Evolutionary conservation across 768 basidiomycete species (phyloP).

Genomic region (Leccinum variicolor): DNA sequence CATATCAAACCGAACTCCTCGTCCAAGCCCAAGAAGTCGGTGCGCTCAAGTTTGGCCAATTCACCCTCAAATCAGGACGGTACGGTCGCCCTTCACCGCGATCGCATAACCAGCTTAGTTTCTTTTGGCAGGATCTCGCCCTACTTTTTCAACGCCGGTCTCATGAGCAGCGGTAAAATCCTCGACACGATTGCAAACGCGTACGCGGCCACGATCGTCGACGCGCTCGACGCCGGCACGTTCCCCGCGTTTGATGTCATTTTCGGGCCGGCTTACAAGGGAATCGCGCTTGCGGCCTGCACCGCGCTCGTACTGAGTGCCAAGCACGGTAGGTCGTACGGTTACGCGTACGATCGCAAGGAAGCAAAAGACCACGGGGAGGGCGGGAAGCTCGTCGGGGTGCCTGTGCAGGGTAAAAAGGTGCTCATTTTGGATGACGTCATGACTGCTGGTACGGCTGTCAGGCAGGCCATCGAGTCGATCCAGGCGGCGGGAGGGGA

Average conservation of each 20-base stretch:
- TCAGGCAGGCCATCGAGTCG: conserved; percentile 76
- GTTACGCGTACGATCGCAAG: conserved; percentile 92
- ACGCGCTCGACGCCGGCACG: conserved; percentile 28
- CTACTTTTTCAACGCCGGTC: conserved; percentile 96
- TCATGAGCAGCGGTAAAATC: conserved; percentile 80
- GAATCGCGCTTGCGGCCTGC: conserved; percentile 87
- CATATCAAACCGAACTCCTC: conserved; percentile 65
- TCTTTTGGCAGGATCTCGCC: conserved; percentile 64
- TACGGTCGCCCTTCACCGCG: conserved; percentile 34
- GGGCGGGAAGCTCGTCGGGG: conserved; percentile 88
- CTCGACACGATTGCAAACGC: conserved; percentile 74
- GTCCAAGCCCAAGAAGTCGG: conserved; percentile 62
- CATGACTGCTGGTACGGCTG: conserved; percentile 89
- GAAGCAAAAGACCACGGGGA: conserved; percentile 97
- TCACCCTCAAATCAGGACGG: conserved; percentile 95
- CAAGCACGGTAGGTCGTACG: conserved; percentile 60
- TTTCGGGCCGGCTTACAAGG: conserved; percentile 98
- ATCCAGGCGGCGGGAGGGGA: conserved; percentile 68
- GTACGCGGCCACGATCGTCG: conserved; percentile 79
- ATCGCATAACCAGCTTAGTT: neutral
- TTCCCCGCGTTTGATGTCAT: conserved; percentile 69
- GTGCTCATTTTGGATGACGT: conserved; percentile 96
- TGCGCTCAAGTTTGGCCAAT: conserved; percentile 87
- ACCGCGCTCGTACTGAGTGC: conserved; percentile 75
- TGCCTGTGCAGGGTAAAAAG: conserved; percentile 70